phyloP scores from a whole-genome alignment of 495 filamentous ascomycete genomes.

The Hypoxylon fuscum region DNA sequence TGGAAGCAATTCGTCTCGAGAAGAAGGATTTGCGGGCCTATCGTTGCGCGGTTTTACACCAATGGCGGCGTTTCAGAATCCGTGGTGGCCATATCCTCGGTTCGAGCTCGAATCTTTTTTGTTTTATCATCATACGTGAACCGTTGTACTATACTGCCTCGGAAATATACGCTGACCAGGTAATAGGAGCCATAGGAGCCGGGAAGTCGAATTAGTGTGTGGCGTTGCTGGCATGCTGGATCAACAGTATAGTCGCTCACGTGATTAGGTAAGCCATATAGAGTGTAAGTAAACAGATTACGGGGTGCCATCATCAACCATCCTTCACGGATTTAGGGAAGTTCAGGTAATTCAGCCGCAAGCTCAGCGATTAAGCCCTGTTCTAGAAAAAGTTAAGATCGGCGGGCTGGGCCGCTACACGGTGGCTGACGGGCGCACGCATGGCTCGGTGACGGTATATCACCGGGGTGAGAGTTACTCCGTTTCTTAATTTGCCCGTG shows the following conservation, averaged over 20 bases:
- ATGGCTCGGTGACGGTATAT: constrained; percentile 27
- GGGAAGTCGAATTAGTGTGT: not conserved
- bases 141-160: constrained; percentile 1
- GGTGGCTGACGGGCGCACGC: constrained; percentile 15
- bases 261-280: constrained; percentile 20
- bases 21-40: constrained; percentile 13
- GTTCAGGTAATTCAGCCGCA: constrained; percentile 19
- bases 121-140: not conserved
- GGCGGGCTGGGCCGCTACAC: not conserved
- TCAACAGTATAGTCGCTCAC: not conserved
- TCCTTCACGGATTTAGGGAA: constrained; percentile 1
- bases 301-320: not conserved
- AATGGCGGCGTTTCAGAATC: constrained; percentile 1
- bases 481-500: constrained; percentile 1
- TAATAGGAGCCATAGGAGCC: not conserved
- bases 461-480: constrained; percentile 32
- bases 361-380: constrained; percentile 11
- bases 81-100: not conserved
- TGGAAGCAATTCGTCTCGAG: not conserved
- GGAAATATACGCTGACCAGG: not conserved
- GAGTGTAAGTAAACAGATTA: not conserved
- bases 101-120: not conserved
- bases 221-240: not conserved
- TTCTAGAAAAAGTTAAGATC: constrained; percentile 6
- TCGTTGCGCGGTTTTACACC: constrained; percentile 4